Evolutionary conservation across 1,284 basidiomycete species (phyloP), one percentile per base, ranked within the genome.

Genomic region (Marasmius oreades): DNA sequence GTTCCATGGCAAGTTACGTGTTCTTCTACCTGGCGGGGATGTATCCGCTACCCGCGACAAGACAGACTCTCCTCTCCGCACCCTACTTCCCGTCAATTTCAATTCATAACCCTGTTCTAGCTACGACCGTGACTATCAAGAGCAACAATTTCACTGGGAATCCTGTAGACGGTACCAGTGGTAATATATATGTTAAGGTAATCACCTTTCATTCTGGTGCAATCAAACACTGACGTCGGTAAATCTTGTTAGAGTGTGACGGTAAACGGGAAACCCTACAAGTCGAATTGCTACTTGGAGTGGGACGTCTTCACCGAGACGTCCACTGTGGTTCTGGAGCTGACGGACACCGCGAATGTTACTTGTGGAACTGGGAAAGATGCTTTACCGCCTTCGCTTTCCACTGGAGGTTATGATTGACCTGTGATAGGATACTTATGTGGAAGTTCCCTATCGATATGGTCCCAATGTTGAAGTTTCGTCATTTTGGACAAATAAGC

Each of bases 1-100:
- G 82, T 43, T 86, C 86, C 0, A 88, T 89, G 87, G 86, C 77
- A 3, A 85, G 84, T 61, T 86, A 84, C 59, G 82, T 77, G 2
- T 73, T 78, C 1, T 88, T 84, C 67, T 82, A 81, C 63, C 73
- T 86, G 8, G 72, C 77, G 0, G 84, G 84, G 1, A 63, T 86
- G 62, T 86, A 86, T 60, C 84, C 84, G 2, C 67, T 85, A 4
- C 84, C 84, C 0, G 80, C 81, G 7, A 86, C 84, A 0, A 70
- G 71, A 10, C 84, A 85, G 61, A 71, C 80, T 62, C 74, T 86
- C 1, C 71, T 86, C 3, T 81, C 80, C 7, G 85, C 84, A 1
- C 82, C 84, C 0, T 84, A 74, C 68, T 86, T 86, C 73, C 79
- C 75, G 0, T 66, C 77, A 59, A 75, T 86, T 48, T 80, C 82